These are phyloP conservation scores for Penicillium sp. DNA, from an alignment of 2,329 filamentous ascomycete genomes.

Conservation along the genomic window DNA sequence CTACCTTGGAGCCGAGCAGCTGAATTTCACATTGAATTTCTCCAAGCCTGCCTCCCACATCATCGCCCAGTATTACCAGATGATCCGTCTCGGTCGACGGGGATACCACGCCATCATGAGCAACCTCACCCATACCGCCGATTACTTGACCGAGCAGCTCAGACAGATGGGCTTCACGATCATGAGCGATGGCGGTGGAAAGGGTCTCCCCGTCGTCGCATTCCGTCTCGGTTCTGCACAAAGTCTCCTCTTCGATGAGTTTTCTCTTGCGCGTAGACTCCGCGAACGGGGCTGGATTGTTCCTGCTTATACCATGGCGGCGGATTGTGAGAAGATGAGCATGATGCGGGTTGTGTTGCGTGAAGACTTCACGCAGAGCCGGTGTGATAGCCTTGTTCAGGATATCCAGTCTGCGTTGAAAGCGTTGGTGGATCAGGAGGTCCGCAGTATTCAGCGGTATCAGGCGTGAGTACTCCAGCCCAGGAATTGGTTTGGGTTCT, in stretches of 20 bases:
- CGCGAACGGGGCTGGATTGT: slow-evolving; percentile 89
- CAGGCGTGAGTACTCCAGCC: slow-evolving; percentile 55
- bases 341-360: slow-evolving; percentile 90
- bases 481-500: background rate
- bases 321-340: slow-evolving; percentile 82
- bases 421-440: slow-evolving; percentile 72
- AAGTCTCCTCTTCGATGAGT: slow-evolving; percentile 67
- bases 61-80: slow-evolving; percentile 95
- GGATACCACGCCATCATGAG: slow-evolving; percentile 92
- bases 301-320: slow-evolving; percentile 95
- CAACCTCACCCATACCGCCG: slow-evolving; percentile 84
- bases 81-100: slow-evolving; percentile 89
- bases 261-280: slow-evolving; percentile 78
- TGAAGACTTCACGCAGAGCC: slow-evolving; percentile 81
- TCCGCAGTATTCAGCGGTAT: slow-evolving; percentile 67
- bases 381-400: slow-evolving; percentile 73
- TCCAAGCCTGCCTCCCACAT: slow-evolving; percentile 92
- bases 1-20: slow-evolving; percentile 93
- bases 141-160: slow-evolving; percentile 77
- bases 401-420: slow-evolving; percentile 78
- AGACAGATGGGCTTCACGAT: slow-evolving; percentile 78
- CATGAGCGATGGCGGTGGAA: slow-evolving; percentile 76
- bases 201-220: slow-evolving; percentile 83
- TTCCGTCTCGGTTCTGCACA: slow-evolving; percentile 69
- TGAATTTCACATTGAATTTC: slow-evolving; percentile 96